Evolutionary conservation across 2,329 filamentous ascomycete species (phyloP), one percentile per base, ranked within the genome.

Genomic region (Nigrospora sphaerica): DNA sequence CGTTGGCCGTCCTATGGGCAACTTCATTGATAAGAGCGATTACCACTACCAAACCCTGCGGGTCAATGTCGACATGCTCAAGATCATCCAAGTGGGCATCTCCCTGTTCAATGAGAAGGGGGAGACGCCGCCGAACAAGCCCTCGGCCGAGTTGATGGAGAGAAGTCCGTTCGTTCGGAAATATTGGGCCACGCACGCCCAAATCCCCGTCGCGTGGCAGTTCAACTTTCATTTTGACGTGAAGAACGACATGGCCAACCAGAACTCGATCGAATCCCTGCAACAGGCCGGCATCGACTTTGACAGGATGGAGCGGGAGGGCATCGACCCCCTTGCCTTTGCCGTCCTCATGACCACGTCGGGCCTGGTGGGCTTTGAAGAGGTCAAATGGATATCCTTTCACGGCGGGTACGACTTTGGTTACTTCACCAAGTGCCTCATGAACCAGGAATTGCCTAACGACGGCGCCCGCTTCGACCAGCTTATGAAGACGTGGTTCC

Each of bases 161-260:
- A 52, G 68, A 18, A 62, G 60, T n/a, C 57, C 62, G 32, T 66
- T 60, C 16, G 63, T 59, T 32, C 64, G 70, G 51, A 66, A 70
- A 51, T 64, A 66, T 32, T 36, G 42, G 19, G 67, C 63, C 17
- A 64, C 54, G 42, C 72, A 67, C 47, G 66, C 63, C 16, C 75
- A 79, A 42, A 83, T 89, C 49, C 92, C 88, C 14, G 95, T 87
- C 62, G 95, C 92, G 16, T 98, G 93, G 93, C 92, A 96, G 57
- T 98, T 98, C 77, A 97, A 98, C 74, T 98, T 98, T 70, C 86
- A 91, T 57, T 98, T 97, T 67, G 93, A 89, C 2, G 76, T 96
- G 11, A 87, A 93, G 55, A 83, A 92, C 35, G 93, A 98, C 68
- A 98, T 98, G 93, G 97, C 95, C 69, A 93, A 95, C 52, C 86